Conservation (phyloP, 768 basidiomycete genomes). For the Jaapia argillacea region DNA sequence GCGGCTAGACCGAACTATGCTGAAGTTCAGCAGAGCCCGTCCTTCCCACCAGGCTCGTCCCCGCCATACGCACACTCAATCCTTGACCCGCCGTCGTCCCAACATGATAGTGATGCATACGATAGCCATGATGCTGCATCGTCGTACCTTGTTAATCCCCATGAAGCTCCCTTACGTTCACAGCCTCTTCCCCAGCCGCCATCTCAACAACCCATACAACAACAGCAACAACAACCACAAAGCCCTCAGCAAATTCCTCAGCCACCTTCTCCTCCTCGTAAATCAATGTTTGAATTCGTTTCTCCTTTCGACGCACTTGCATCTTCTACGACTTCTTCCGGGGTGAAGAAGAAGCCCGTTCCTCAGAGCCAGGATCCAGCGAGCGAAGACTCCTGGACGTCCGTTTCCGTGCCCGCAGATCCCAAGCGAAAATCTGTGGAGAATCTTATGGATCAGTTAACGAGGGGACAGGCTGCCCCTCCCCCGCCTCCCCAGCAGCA, state of each 20-base stretch:
- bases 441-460: conserved; percentile 67
- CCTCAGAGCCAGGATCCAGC: conserved; percentile 29
- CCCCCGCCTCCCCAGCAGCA: conserved; percentile 10
- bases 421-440: conserved; percentile 80
- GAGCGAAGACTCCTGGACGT: conserved; percentile 44
- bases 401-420: conserved; percentile 32
- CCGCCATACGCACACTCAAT: neutral
- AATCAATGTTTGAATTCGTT: conserved; percentile 79
- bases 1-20: too few relatives aligned
- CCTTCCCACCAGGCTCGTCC: neutral
- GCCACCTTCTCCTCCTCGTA: conserved; percentile 58
- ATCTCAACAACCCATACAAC: conserved; percentile 5
- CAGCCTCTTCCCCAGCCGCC: conserved; percentile 5
- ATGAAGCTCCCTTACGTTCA: conserved; percentile 3
- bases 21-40: too few relatives aligned
- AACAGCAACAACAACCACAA: neutral
- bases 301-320: conserved; percentile 77
- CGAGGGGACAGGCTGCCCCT: conserved; percentile 31
- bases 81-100: neutral
- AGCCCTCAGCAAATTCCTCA: conserved; percentile 23
- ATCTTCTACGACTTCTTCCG: conserved; percentile 24
- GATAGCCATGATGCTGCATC: neutral
- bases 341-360: conserved; percentile 63
- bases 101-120: neutral
- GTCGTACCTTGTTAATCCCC: too few relatives aligned